A percentile compares a stretch with the other conserved stretches of the same genome.
These are phyloP conservation scores for Podospora tetraspora DNA, from an alignment of 495 filamentous ascomycete genomes.

Conservation along the genomic window DNA sequence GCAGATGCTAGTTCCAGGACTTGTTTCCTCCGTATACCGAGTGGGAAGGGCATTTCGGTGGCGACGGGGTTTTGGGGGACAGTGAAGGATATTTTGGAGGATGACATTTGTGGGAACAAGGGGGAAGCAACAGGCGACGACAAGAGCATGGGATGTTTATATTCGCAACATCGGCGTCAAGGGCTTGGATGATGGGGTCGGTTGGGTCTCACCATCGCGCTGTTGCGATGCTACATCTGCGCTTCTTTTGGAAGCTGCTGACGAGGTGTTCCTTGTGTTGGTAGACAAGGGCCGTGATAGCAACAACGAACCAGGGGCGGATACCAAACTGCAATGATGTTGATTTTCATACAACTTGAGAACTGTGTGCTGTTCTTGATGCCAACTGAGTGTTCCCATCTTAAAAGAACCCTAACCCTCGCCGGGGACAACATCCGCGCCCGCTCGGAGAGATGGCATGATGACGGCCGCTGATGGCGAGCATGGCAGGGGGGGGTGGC, in stretches of 20 bases:
- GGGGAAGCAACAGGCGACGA: background rate
- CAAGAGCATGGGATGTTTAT: background rate
- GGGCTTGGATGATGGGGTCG: background rate
- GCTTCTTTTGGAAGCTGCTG: background rate
- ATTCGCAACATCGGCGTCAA: background rate
- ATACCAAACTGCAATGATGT: background rate
- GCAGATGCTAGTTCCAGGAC: background rate
- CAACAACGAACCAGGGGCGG: background rate
- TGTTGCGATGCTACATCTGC: background rate
- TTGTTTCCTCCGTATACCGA: background rate
- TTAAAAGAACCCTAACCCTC: background rate
- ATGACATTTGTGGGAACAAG: background rate
- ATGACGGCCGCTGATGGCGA: background rate
- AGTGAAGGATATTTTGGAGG: background rate
- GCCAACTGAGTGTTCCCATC: no score
- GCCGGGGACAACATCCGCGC: background rate
- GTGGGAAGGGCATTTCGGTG: background rate
- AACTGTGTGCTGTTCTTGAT: no score
- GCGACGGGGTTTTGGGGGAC: background rate
- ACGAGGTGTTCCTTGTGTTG: background rate
- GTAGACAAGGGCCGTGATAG: background rate
- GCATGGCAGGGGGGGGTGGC: conserved; percentile 4
- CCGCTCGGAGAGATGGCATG: background rate
- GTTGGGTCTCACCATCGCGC: background rate
- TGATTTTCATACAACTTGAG: background rate